Evolutionary conservation across 2,329 filamentous ascomycete genomes (phyloP).

Genomic region (Paecilomyces sp.): DNA sequence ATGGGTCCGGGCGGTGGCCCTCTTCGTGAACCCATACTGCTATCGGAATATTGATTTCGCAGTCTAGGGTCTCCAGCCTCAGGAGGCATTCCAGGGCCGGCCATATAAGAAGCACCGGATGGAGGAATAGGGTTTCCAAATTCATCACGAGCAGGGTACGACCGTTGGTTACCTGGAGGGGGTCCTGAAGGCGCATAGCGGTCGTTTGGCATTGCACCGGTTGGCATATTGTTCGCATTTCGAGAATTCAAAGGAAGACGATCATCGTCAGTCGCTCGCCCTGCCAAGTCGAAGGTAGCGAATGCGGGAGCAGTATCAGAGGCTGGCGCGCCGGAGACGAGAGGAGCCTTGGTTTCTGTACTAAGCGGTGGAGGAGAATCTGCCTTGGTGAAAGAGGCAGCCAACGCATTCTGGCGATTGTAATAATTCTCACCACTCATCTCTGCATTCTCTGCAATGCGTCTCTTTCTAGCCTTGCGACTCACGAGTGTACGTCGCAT

Average conservation of each 20-base stretch:
- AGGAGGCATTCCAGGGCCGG: conserved; percentile 27
- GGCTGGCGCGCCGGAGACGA: conserved; percentile 50
- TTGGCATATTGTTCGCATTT: conserved; percentile 19
- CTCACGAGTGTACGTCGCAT: conserved; percentile 91
- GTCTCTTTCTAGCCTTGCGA: conserved; percentile 84
- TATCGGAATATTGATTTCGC: conserved; percentile 41
- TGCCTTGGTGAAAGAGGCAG: conserved; percentile 29
- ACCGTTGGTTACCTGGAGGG: conserved; percentile 19
- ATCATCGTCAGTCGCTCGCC: conserved; percentile 32
- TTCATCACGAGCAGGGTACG: conserved; percentile 30
- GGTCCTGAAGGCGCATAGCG: conserved; percentile 16
- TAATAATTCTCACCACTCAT: conserved; percentile 96
- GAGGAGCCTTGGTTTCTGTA: conserved; percentile 50
- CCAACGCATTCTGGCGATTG: conserved; percentile 48
- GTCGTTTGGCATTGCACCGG: conserved; percentile 8
- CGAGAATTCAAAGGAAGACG: conserved; percentile 31
- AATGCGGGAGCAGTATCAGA: conserved; percentile 45
- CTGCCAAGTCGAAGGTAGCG: conserved; percentile 31
- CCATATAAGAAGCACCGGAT: conserved; percentile 17
- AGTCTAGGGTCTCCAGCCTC: conserved; percentile 36
- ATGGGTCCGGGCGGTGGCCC: conserved; percentile 38
- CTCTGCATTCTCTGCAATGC: conserved; percentile 88
- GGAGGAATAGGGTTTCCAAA: conserved; percentile 33
- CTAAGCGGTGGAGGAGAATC: conserved; percentile 49
- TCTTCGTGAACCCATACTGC: conserved; percentile 36